Base-by-base conservation (phyloP, 2,329 filamentous ascomycete genomes). In the Cladophialophora immunda region DNA sequence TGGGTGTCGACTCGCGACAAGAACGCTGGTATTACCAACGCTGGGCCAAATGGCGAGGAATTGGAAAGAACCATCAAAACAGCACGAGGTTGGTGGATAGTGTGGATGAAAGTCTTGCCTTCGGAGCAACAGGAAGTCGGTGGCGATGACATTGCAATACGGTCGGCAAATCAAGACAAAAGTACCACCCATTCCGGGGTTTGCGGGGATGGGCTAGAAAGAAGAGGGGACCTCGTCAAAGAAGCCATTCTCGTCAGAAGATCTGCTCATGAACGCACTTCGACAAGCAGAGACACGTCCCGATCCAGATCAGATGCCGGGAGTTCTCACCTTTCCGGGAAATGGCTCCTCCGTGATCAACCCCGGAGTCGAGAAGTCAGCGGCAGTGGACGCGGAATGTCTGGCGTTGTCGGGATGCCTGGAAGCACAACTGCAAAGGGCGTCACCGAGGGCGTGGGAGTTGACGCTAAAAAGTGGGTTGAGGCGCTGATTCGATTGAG, bases 31-130 rank as follows among this genome's bases (percentile, higher is more conserved):
- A 22, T 53, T 19, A 36, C 32, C 2, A 9, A 62, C 11, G 53
- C 61, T 22, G 32, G 8, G 30, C 76, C 76, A 25, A 77, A 77
- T 1, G 70, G 75, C 0, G 75, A 78, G 8, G 86, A 89, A 68
- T 79, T 86, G 6, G 88, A 90, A 72, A 81, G 86, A 34, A 89
- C 85, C 0, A 85, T 84, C 75, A 90, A 89, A 76, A 89, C 87
- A 0, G 83, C 78, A 52, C 82, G 87, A n/a, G 86, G 86, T 6
- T 90, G 87, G 87, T 90, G 88, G 88, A 82, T 90, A 1, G 84
- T 89, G 25, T 90, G 88, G 87, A 84, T 89, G 76, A 82, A 86
- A 8, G 62, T 67, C 17, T 27, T 17, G 72, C 75, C 2, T 34
- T 66, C 13, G 52, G 58, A 41, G 38, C 55, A 22, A 17, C 29